Evolutionary conservation across 129 eudicot genomes (phyloP), one percentile per base, ranked within the genome.

Genomic region (Logfia minima): DNA sequence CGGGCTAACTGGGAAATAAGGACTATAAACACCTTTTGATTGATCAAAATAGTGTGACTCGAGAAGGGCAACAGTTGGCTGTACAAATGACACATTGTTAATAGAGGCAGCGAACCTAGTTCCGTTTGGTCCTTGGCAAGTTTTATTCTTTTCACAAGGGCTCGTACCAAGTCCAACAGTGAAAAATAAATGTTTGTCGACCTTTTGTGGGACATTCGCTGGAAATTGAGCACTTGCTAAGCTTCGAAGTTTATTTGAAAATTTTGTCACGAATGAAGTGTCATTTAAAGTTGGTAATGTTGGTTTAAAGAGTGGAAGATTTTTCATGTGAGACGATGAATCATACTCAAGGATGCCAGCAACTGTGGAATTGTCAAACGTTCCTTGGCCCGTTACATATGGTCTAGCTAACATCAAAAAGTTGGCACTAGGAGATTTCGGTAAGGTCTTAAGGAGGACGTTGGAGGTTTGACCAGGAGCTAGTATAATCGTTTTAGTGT

Each of bases 101-200:
- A 60, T 60, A 23, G 66, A 60, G 1, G 66, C 66, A 1, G 66
- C 66, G 5, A 60, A 60, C 18, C 66, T 60, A 61, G 66, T 24
- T 61, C 66, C 66, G 3, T 61, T 61, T 14, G 34, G 66, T 61
- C 66, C 66, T 61, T 61, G 66, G 66, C n/a, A 61, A 61, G 34
- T 61, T 61, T 61, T 24, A 14, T 23, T 61, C 66, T 61, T 61
- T 61, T 61, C 66, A 61, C 34, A 61, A 22, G 66, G 66, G 0
- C 34, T 23, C 0, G 66, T 61, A 61, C 66, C 66, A 10, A 61
- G 66, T 61, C 66, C 66, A 3, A 24, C 8, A 7, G 34, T 61
- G 18, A 61, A 61, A 23, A 61, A 61, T 23, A 61, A 61, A 22
- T 24, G 18, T 61, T 26, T 21, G 17, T 60, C 31, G 0, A 60